A percentile compares a stretch with the other conserved stretches of the same genome.
phyloP scores from a whole-genome alignment of 78 protist species.

The Guillardia theta region DNA sequence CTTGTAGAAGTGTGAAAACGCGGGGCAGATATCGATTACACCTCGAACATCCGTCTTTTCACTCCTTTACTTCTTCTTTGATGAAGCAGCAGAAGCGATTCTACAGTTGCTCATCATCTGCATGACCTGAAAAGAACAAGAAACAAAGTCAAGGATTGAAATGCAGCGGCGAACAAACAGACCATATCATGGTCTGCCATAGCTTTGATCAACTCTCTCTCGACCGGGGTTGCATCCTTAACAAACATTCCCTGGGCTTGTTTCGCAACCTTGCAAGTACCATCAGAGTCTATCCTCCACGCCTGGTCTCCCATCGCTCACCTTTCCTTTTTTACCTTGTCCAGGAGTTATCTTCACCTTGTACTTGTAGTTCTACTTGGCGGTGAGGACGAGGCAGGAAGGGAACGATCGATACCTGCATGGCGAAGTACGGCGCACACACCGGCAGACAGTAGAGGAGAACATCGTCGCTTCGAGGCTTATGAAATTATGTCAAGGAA shows the following conservation, averaged over 20 bases:
- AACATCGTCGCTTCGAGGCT: conserved; percentile 59
- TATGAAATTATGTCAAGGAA: neutral
- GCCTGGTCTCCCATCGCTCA: neutral
- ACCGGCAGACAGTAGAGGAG: conserved; percentile 82
- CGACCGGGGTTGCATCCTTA: neutral
- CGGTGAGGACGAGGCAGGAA: neutral
- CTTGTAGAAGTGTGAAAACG: too few relatives aligned
- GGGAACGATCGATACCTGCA: neutral
- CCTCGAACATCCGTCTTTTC: too few relatives aligned
- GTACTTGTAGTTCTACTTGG: conserved; percentile 59
- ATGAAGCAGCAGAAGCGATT: neutral
- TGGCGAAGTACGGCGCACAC: conserved; percentile 63
- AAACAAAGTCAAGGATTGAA: too few relatives aligned
- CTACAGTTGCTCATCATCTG: neutral
- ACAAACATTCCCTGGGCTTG: neutral
- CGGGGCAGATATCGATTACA: too few relatives aligned
- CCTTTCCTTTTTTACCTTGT: conserved; percentile 80
- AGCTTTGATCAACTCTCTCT: conserved; percentile 19
- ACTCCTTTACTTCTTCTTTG: neutral
- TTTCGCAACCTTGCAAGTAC: neutral
- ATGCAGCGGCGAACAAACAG: too few relatives aligned
- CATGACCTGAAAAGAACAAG: too few relatives aligned
- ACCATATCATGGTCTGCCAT: neutral
- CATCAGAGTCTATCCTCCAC: neutral
- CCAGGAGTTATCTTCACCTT: conserved; percentile 87